A percentile compares a stretch with the other conserved stretches of the same genome.
Evolutionary conservation across 768 basidiomycete genomes (phyloP).

Genomic region (Amyloporia xantha): DNA sequence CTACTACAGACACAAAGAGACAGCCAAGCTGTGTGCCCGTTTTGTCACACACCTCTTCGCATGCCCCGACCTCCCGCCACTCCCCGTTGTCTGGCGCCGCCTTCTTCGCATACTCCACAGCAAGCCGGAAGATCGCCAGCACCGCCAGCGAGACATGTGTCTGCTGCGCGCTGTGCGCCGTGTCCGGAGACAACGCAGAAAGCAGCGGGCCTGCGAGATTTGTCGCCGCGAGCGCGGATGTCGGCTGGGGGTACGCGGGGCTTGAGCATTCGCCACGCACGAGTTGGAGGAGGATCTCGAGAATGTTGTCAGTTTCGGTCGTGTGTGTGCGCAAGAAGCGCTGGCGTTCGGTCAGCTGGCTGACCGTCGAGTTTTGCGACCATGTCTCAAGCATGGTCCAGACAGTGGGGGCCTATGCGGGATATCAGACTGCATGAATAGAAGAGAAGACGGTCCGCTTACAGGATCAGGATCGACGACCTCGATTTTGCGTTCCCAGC

Average conservation of each 20-base stretch:
- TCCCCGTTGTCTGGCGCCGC: conserved; percentile 59
- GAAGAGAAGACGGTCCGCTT: too few relatives aligned
- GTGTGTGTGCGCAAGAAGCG: conserved; percentile 88
- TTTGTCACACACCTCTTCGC: conserved; percentile 40
- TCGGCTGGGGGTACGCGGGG: conserved; percentile 59
- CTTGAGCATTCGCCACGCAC: conserved; percentile 90
- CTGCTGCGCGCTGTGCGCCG: conserved; percentile 81
- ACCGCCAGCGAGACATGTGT: conserved; percentile 93
- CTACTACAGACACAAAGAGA: conserved; percentile 39
- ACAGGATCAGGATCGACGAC: conserved; percentile 95
- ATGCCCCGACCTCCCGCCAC: conserved; percentile 48
- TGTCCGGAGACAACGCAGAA: conserved; percentile 63
- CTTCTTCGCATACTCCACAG: conserved; percentile 74
- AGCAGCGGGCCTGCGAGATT: conserved; percentile 63
- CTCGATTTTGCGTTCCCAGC: conserved; percentile 91
- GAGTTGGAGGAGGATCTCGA: conserved; percentile 89
- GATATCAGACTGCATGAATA: too few relatives aligned
- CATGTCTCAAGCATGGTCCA: conserved; percentile 87
- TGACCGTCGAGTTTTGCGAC: conserved; percentile 79
- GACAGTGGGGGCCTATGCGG: conserved; percentile 79
- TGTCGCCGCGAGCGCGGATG: conserved; percentile 56
- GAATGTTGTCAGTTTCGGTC: conserved; percentile 76
- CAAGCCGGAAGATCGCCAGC: conserved; percentile 82
- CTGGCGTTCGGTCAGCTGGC: conserved; percentile 67
- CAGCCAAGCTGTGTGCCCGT: conserved; percentile 33